phyloP scores from a whole-genome alignment of 2,329 filamentous ascomycete genomes.

The Xylariaceae sp. region DNA sequence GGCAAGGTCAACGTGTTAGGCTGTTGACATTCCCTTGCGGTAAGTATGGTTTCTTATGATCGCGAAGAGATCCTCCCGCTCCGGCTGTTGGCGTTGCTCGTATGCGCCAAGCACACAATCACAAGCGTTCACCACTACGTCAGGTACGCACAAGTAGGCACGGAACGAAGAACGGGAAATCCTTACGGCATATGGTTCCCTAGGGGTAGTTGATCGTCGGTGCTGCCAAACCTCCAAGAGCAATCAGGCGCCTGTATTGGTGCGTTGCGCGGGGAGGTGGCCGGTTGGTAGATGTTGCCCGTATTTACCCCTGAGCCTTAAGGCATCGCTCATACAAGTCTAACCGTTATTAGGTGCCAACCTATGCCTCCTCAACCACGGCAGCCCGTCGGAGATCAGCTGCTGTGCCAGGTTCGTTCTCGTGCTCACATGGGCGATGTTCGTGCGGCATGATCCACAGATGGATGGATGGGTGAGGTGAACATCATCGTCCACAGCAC shows the following conservation, averaged over 20 bases:
- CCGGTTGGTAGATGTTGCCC: too few relatives aligned
- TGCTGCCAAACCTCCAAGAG: neutral
- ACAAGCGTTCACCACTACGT: too few relatives aligned
- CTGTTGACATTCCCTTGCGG: too few relatives aligned
- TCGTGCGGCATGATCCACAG: slow-evolving; percentile 1
- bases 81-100: too few relatives aligned
- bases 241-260: too few relatives aligned
- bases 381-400: neutral
- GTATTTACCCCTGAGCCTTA: neutral
- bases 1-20: too few relatives aligned
- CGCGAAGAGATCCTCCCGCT: too few relatives aligned
- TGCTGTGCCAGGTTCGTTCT: neutral
- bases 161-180: neutral
- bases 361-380: neutral
- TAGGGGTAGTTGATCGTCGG: neutral
- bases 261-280: too few relatives aligned
- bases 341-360: neutral
- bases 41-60: too few relatives aligned
- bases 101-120: too few relatives aligned
- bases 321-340: neutral
- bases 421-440: neutral
- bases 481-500: slow-evolving; percentile 6
- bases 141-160: neutral
- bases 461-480: neutral
- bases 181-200: neutral